Percentiles rank a stretch among this genome's conserved stretches.
Conservation (phyloP, 345 rosid species). For the Xanthoceras sorbifolium region DNA sequence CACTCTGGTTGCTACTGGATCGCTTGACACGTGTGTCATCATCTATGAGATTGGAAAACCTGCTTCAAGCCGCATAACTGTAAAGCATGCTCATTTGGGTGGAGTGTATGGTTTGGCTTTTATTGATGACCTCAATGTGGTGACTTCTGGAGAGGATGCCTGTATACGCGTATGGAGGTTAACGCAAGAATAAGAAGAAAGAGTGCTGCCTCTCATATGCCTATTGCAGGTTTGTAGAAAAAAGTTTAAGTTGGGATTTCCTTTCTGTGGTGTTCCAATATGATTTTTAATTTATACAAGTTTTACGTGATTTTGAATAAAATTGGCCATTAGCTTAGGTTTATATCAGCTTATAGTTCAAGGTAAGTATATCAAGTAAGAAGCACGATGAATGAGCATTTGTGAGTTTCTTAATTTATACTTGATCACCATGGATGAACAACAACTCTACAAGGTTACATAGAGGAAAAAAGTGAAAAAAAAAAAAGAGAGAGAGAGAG, state of each 20-base stretch:
- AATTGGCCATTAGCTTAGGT: not conserved
- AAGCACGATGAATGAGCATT: not conserved
- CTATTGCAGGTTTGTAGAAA: conserved; percentile 1
- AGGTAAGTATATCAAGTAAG: not conserved
- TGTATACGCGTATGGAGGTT: conserved; percentile 61
- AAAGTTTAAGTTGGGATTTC: not conserved
- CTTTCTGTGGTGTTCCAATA: not conserved
- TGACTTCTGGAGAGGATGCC: conserved; percentile 79
- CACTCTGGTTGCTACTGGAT: conserved; percentile 69
- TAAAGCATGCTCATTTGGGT: conserved; percentile 70
- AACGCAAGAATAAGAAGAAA: conserved; percentile 28
- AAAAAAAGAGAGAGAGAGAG: not conserved
- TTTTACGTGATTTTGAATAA: not conserved
- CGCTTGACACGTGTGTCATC: conserved; percentile 69
- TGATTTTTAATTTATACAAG: not conserved
- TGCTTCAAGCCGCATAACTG: conserved; percentile 59
- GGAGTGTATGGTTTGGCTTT: conserved; percentile 71
- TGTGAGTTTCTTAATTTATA: conserved; percentile 5
- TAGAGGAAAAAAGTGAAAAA: not conserved
- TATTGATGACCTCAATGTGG: conserved; percentile 47
- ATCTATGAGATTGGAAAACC: conserved; percentile 70
- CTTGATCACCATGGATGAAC: not conserved
- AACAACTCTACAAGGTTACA: not conserved
- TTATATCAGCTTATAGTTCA: not conserved
- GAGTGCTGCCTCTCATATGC: not conserved